Percentiles rank a stretch among this genome's conserved stretches.
Evolutionary conservation across 306 rosid species (phyloP).

Genomic region (Vigna trinervia): DNA sequence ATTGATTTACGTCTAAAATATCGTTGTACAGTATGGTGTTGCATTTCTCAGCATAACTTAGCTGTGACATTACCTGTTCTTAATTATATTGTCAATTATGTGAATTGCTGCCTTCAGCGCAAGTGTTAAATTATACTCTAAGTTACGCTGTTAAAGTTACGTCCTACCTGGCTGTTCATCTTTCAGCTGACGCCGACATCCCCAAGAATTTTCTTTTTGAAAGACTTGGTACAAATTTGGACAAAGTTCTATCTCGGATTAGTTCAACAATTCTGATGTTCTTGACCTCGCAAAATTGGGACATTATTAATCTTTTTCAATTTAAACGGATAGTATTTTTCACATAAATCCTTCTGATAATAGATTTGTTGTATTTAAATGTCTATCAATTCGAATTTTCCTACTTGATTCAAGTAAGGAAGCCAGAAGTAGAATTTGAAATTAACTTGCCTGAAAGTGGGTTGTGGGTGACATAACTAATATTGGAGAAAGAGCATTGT

Average conservation of each 20-base stretch:
- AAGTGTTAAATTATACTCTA: conserved; percentile 5
- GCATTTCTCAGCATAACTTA: conserved; percentile 45
- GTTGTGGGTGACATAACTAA: background rate
- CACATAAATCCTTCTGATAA: background rate
- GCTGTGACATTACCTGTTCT: conserved; percentile 40
- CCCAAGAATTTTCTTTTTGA: background rate
- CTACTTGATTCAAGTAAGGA: background rate
- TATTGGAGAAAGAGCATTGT: background rate
- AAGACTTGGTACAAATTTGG: background rate
- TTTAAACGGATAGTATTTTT: background rate
- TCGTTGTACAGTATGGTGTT: conserved; percentile 54
- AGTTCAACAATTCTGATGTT: background rate
- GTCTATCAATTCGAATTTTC: background rate
- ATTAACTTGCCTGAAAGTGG: background rate
- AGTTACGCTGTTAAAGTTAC: background rate
- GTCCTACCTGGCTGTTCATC: background rate
- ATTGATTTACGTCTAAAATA: conserved; percentile 44
- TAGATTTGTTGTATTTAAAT: background rate
- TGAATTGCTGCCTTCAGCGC: conserved; percentile 26
- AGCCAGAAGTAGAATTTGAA: background rate
- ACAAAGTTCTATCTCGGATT: background rate
- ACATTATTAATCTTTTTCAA: background rate
- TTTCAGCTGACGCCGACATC: too few relatives aligned
- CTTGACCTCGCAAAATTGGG: background rate
- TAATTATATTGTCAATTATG: conserved; percentile 34